A percentile compares a stretch with the other conserved stretches of the same genome.
phyloP scores from a whole-genome alignment of 2,329 filamentous ascomycete species.

The Sclerotinia spermophila region DNA sequence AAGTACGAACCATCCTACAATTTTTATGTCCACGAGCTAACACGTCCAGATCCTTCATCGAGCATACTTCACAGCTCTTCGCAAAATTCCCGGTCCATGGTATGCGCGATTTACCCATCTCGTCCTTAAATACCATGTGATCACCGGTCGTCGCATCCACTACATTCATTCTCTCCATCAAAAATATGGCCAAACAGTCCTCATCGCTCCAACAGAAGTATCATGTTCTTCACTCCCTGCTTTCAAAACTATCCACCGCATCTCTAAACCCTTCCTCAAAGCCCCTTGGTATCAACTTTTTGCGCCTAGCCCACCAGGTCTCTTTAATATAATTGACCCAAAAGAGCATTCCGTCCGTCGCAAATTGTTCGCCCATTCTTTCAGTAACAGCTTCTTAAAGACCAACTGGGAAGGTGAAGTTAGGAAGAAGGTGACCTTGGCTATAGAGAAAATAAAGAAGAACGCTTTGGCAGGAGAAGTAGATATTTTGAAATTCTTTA shows the following conservation, averaged over 20 bases:
- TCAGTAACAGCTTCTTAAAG: neutral
- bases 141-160: neutral
- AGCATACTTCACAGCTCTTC: neutral
- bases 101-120: neutral
- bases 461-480: constrained; percentile 35
- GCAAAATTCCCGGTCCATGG: constrained; percentile 14
- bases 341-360: neutral
- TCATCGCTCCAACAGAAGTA: neutral
- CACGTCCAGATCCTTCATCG: neutral
- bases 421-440: constrained; percentile 37
- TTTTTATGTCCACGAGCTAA: neutral
- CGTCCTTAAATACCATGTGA: neutral
- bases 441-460: constrained; percentile 48
- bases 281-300: neutral
- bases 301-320: fast-evolving
- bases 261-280: neutral
- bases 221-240: neutral
- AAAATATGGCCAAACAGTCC: neutral
- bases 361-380: neutral
- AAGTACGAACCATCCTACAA: neutral
- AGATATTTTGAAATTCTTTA: constrained; percentile 53
- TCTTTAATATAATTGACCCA: neutral
- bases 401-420: neutral
- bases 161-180: neutral
- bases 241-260: neutral